Conservation (phyloP, 225 moss, liverwort and hornwort genomes). For the Ulota crispa region DNA sequence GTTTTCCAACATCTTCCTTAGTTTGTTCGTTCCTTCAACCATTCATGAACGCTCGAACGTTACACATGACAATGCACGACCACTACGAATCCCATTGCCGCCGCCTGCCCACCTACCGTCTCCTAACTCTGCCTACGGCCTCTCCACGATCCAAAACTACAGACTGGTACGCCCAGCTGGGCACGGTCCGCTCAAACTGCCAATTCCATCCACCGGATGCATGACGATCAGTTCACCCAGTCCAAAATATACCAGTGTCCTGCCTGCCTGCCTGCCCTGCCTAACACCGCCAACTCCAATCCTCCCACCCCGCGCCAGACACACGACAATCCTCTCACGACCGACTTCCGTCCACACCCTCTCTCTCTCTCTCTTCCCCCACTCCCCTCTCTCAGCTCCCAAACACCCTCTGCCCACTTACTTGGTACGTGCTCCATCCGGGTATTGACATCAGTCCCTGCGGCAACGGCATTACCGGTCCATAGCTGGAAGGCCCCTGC, state of each 20-base stretch:
- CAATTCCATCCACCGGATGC: not conserved
- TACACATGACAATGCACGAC: not conserved
- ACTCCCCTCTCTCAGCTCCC: not conserved
- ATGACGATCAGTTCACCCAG: not conserved
- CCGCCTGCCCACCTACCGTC: not conserved
- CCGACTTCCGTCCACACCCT: not conserved
- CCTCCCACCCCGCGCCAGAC: not conserved
- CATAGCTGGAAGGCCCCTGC: conserved; percentile 86
- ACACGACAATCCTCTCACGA: not conserved
- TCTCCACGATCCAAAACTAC: not conserved
- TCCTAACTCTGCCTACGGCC: not conserved
- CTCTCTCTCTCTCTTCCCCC: not conserved
- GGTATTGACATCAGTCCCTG: conserved; percentile 95
- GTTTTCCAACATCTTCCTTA: not conserved
- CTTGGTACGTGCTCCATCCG: conserved; percentile 98
- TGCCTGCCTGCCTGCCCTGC: not conserved
- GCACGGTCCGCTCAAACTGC: not conserved
- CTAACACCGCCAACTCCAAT: not conserved
- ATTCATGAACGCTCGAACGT: not conserved
- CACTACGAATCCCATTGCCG: not conserved
- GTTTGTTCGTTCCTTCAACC: not conserved
- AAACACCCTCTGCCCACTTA: conserved; percentile 51
- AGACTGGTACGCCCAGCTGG: not conserved
- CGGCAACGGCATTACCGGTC: conserved; percentile 75
- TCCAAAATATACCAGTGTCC: not conserved